Evolutionary conservation across 345 rosid species (phyloP).

Genomic region (Ceriops decandra): DNA sequence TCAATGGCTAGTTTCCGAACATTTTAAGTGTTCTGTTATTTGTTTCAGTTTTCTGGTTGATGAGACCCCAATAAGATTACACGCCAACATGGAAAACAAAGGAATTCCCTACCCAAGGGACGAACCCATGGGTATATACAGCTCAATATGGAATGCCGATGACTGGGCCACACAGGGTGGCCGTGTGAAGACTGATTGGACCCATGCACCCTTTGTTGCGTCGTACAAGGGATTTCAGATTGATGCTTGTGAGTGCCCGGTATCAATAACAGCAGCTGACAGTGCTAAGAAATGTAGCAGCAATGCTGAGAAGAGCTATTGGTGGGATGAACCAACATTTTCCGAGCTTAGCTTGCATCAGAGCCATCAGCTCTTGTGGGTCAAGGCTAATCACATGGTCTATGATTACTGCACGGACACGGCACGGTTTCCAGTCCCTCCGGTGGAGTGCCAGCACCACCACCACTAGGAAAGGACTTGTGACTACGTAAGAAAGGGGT

Average conservation of each 20-base stretch:
- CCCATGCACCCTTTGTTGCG: constrained; percentile 92
- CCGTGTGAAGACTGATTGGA: constrained; percentile 87
- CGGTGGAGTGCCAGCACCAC: constrained; percentile 89
- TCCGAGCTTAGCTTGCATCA: constrained; percentile 74
- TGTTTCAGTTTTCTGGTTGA: constrained; percentile 73
- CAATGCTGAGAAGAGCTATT: constrained; percentile 47
- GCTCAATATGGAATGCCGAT: constrained; percentile 98
- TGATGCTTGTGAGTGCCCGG: constrained; percentile 70
- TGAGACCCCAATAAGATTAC: constrained; percentile 72
- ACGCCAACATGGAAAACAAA: constrained; percentile 73
- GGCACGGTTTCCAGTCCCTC: constrained; percentile 69
- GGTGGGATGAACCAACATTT: constrained; percentile 90
- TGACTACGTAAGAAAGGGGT: neutral
- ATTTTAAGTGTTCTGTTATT: neutral
- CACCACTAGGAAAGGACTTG: constrained; percentile 18
- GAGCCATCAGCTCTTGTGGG: constrained; percentile 92
- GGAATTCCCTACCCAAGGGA: constrained; percentile 89
- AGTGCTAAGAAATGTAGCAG: constrained; percentile 55
- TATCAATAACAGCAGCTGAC: constrained; percentile 41
- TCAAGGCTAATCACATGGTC: constrained; percentile 77
- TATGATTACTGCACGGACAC: constrained; percentile 82
- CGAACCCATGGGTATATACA: constrained; percentile 93
- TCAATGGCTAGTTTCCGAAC: too few species aligned
- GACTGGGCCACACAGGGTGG: constrained; percentile 99
- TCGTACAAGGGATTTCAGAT: constrained; percentile 77